These are phyloP conservation scores for Colletotrichum graminicola DNA, from an alignment of 2,329 filamentous ascomycete genomes.

Conservation along the genomic window DNA sequence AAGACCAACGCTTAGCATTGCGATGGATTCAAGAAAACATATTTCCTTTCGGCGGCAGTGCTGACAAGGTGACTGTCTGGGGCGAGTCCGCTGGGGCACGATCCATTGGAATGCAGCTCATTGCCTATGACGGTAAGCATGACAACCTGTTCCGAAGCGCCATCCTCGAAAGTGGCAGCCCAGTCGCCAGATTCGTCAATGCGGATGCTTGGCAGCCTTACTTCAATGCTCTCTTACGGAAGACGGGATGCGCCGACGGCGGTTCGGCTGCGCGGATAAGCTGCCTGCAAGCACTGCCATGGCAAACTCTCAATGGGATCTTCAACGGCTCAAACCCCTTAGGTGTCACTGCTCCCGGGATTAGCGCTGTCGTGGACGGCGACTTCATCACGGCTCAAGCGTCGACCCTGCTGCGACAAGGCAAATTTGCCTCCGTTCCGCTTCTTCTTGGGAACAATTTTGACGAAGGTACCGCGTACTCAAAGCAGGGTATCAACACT, in stretches of 20 bases:
- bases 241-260: slow-evolving; percentile 52
- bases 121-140: slow-evolving; percentile 70
- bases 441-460: slow-evolving; percentile 74
- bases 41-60: slow-evolving; percentile 73
- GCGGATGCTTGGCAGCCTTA: slow-evolving; percentile 60
- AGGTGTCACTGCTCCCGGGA: slow-evolving; percentile 43
- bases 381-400: slow-evolving; percentile 56
- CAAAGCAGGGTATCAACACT: slow-evolving; percentile 66
- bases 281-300: slow-evolving; percentile 66
- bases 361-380: slow-evolving; percentile 50
- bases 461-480: slow-evolving; percentile 75
- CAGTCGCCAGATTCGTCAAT: slow-evolving; percentile 64
- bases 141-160: slow-evolving; percentile 73
- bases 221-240: slow-evolving; percentile 39
- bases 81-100: slow-evolving; percentile 71
- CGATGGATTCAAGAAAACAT: slow-evolving; percentile 76
- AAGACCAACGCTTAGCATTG: slow-evolving; percentile 71
- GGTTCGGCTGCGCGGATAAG: slow-evolving; percentile 60
- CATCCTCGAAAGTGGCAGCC: slow-evolving; percentile 72
- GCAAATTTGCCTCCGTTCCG: slow-evolving; percentile 73
- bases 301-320: slow-evolving; percentile 54
- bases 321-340: slow-evolving; percentile 66
- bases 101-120: slow-evolving; percentile 72
- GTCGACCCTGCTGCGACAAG: slow-evolving; percentile 65
- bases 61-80: slow-evolving; percentile 73